Conservation (phyloP, 1,284 basidiomycete species). For the Hortiboletus rubellus region DNA sequence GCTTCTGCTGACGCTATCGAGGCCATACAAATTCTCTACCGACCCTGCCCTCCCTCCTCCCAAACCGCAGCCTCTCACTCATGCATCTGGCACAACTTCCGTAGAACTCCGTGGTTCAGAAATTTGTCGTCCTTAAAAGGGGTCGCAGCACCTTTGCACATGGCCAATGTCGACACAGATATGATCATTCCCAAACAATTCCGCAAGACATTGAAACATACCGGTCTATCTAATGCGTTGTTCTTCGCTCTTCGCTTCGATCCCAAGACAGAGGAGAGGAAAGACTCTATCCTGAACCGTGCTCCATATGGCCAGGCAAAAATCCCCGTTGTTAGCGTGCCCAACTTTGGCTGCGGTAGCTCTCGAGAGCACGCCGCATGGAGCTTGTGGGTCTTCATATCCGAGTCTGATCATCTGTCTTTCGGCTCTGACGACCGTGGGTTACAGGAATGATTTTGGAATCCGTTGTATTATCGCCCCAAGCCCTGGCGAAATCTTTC, state of each 20-base stretch:
- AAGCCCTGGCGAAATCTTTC: conserved; percentile 95
- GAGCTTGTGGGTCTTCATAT: conserved; percentile 72
- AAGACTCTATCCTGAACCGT: conserved; percentile 89
- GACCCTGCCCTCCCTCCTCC: conserved; percentile 73
- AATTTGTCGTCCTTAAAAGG: conserved; percentile 82
- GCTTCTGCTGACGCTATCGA: conserved; percentile 66
- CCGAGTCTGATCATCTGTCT: neutral
- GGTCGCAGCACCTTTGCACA: conserved; percentile 85
- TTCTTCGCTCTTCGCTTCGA: conserved; percentile 87
- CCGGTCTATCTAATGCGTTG: conserved; percentile 86
- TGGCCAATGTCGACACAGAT: conserved; percentile 95
- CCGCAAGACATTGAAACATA: conserved; percentile 92
- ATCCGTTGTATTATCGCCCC: conserved; percentile 92
- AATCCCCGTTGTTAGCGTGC: conserved; percentile 87
- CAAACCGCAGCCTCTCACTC: conserved; percentile 46
- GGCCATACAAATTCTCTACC: conserved; percentile 73
- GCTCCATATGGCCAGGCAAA: conserved; percentile 79
- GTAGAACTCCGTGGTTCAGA: conserved; percentile 58
- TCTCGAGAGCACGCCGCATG: conserved; percentile 95
- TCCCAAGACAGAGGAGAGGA: conserved; percentile 75
- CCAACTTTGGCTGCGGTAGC: conserved; percentile 95
- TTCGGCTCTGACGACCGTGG: conserved; percentile 7
- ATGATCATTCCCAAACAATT: conserved; percentile 98
- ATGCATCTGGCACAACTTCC: conserved; percentile 35
- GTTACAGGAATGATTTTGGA: conserved; percentile 84